Conservation (phyloP, 352 stramenopile genomes). For the Globisporangium barbulae region DNA sequence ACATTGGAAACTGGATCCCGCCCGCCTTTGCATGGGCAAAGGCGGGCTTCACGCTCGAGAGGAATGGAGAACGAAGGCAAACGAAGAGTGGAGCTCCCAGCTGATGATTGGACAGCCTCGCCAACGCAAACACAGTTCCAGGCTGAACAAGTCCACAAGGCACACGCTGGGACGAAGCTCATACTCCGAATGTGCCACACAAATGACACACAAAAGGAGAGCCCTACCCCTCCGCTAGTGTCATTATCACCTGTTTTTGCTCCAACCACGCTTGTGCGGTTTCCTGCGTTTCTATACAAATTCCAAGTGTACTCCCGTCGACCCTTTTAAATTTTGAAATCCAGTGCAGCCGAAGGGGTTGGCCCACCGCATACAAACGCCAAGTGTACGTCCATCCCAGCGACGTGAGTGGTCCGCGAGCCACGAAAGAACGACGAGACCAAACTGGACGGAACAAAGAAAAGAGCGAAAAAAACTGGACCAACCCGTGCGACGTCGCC, state of each 20-base stretch:
- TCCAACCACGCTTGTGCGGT: background rate
- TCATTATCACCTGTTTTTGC: background rate
- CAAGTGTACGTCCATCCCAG: slow-evolving; percentile 18
- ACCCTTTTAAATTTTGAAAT: slow-evolving; percentile 34
- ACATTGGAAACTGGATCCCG: too few species aligned
- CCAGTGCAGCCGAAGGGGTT: slow-evolving; percentile 11
- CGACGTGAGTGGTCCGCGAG: slow-evolving; percentile 29
- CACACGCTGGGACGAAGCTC: background rate
- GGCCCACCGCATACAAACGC: slow-evolving; percentile 26
- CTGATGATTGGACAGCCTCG: too few species aligned
- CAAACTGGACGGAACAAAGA: slow-evolving; percentile 22
- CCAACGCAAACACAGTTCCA: background rate
- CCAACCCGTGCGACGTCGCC: slow-evolving; percentile 24
- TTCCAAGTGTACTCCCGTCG: slow-evolving; percentile 19
- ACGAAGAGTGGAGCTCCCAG: too few species aligned
- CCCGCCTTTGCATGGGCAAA: too few species aligned
- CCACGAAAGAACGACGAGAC: slow-evolving; percentile 8
- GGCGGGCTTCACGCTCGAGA: too few species aligned
- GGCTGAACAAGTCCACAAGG: too few species aligned
- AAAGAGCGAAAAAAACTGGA: slow-evolving; percentile 23
- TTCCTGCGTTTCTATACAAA: slow-evolving; percentile 22
- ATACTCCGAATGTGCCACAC: background rate
- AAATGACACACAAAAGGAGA: background rate
- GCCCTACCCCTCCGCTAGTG: background rate
- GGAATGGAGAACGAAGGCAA: too few species aligned